Conservation (phyloP, 2,329 filamentous ascomycete genomes). For the Aspergillus quadricinctus region DNA sequence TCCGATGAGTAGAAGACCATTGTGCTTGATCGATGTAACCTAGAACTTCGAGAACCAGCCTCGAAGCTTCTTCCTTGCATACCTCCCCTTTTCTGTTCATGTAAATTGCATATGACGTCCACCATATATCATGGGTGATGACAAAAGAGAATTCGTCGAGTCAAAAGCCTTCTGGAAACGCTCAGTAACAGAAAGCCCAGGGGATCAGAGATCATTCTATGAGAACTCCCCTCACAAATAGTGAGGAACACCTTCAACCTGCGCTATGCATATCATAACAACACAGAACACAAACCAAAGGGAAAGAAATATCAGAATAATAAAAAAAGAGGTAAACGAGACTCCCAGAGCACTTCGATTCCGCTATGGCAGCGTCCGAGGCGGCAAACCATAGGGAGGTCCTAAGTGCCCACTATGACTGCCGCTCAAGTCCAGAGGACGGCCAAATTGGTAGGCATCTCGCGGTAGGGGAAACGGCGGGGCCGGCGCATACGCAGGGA, state of each 20-base stretch:
- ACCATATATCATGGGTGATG: slow-evolving; percentile 8
- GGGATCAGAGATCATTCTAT: slow-evolving; percentile 17
- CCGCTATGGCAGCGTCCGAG: slow-evolving; percentile 33
- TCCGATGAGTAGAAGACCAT: slow-evolving; percentile 14
- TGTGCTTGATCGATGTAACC: slow-evolving; percentile 11
- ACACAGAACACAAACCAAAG: slow-evolving; percentile 15
- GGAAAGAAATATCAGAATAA: slow-evolving; percentile 10
- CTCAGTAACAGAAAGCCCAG: slow-evolving; percentile 1
- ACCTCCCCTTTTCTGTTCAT: slow-evolving; percentile 1
- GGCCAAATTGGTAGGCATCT: slow-evolving; percentile 32
- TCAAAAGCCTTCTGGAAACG: background rate
- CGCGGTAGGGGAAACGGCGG: slow-evolving; percentile 31
- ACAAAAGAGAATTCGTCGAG: slow-evolving; percentile 8
- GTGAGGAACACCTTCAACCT: slow-evolving; percentile 31
- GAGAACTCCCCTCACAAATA: slow-evolving; percentile 26
- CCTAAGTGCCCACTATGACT: slow-evolving; percentile 29
- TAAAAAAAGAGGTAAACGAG: background rate
- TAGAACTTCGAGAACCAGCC: slow-evolving; percentile 28
- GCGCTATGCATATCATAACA: slow-evolving; percentile 39
- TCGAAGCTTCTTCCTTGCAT: slow-evolving; percentile 15
- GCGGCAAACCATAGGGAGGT: slow-evolving; percentile 29
- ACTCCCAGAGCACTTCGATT: slow-evolving; percentile 17
- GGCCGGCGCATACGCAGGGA: slow-evolving; percentile 41
- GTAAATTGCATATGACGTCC: slow-evolving; percentile 6
- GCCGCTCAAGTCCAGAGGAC: slow-evolving; percentile 28